phyloP scores from a whole-genome alignment of 2,329 filamentous ascomycete species.

The Nemania sp. region DNA sequence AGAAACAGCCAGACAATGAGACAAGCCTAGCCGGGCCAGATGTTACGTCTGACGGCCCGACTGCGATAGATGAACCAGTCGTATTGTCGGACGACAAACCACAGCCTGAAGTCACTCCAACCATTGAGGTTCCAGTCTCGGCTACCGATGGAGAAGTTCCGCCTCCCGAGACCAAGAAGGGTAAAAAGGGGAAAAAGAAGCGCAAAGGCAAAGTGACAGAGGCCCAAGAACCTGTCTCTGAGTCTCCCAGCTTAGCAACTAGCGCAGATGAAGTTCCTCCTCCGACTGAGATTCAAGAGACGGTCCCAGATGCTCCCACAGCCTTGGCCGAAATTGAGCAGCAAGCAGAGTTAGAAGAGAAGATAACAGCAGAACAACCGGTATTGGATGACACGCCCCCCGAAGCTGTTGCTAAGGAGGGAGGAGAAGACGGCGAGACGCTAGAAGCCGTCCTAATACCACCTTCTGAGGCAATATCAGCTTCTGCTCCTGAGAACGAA shows the following conservation, averaged over 20 bases:
- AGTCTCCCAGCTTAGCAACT: constrained; percentile 10
- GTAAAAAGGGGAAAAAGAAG: constrained; percentile 37
- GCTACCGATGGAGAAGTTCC: constrained; percentile 26
- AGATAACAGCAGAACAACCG: not conserved
- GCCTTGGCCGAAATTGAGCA: not conserved
- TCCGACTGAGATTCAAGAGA: not conserved
- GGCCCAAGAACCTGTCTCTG: constrained; percentile 22
- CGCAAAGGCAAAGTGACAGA: constrained; percentile 29
- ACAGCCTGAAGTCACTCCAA: not conserved
- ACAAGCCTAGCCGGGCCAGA: not conserved
- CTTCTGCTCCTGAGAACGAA: not conserved
- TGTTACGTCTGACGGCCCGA: not conserved
- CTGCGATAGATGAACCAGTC: not conserved
- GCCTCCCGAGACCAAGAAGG: constrained; percentile 33
- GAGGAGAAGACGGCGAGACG: constrained; percentile 33
- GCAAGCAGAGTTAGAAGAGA: constrained; percentile 8
- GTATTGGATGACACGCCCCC: constrained; percentile 15
- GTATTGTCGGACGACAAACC: not conserved
- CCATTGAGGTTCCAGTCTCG: not conserved
- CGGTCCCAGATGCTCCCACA: not conserved
- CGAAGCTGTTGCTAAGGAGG: not conserved
- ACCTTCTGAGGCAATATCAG: not conserved
- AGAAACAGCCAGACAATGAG: not conserved
- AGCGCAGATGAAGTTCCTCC: not conserved
- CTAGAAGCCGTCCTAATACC: constrained; percentile 17